A percentile compares a stretch with the other conserved stretches of the same genome.
Evolutionary conservation across 1,284 basidiomycete species (phyloP).

Genomic region (Malassezia cuniculi): DNA sequence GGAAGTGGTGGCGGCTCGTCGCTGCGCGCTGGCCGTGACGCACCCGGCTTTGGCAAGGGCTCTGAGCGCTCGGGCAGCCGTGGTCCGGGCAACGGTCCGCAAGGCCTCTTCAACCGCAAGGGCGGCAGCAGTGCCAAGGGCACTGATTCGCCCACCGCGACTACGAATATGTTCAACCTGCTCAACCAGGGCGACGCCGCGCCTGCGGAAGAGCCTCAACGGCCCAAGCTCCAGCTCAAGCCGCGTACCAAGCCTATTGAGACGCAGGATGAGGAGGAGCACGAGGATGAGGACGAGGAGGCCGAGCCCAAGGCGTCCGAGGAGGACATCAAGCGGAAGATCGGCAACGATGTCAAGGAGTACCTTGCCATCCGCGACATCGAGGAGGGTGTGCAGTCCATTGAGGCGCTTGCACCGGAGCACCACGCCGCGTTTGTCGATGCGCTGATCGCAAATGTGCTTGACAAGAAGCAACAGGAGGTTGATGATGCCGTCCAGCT

Average conservation of each 20-base stretch:
- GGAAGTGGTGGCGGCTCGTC: conserved; percentile 49
- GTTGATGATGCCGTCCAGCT: conserved; percentile 51
- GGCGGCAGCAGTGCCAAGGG: conserved; percentile 39
- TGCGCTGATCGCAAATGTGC: conserved; percentile 57
- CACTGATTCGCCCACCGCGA: conserved; percentile 57
- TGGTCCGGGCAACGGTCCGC: conserved; percentile 52
- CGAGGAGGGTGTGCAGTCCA: conserved; percentile 68
- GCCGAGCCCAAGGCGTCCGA: conserved; percentile 54
- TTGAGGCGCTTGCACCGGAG: conserved; percentile 57
- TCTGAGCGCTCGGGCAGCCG: conserved; percentile 7
- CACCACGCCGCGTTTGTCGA: conserved; percentile 60
- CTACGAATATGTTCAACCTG: conserved; percentile 65
- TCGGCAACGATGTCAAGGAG: conserved; percentile 52
- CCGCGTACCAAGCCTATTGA: conserved; percentile 53
- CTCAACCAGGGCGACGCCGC: conserved; percentile 24
- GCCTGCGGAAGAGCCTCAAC: conserved; percentile 51
- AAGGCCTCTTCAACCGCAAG: conserved; percentile 55
- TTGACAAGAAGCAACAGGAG: conserved; percentile 73
- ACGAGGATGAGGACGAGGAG: conserved; percentile 45
- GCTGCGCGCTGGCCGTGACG: conserved; percentile 60
- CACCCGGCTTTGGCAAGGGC: conserved; percentile 69
- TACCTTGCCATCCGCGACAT: conserved; percentile 53
- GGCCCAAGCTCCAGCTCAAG: conserved; percentile 60
- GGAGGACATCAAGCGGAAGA: conserved; percentile 61
- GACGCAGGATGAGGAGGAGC: conserved; percentile 43